Percentiles rank a stretch among this genome's conserved stretches.
Evolutionary conservation across 306 rosid genomes (phyloP).

Genomic region (Astragalus glycyphyllos): DNA sequence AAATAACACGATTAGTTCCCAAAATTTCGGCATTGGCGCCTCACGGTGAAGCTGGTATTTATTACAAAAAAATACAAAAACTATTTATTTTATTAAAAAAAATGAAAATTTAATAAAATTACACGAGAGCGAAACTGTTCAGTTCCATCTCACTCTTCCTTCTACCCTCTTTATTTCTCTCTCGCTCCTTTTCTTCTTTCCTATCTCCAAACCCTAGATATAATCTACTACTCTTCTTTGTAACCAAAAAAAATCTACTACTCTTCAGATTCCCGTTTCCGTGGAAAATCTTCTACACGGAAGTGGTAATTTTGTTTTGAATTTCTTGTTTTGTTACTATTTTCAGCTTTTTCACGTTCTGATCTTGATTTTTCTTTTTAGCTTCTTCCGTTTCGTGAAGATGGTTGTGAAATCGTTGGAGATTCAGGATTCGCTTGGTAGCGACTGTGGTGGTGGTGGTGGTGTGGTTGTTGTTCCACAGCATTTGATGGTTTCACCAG

Average conservation of each 20-base stretch:
- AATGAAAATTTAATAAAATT: neutral
- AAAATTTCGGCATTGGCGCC: neutral
- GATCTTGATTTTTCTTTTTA: neutral
- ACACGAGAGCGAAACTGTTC: neutral
- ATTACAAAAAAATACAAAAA: neutral
- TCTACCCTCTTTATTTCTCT: neutral
- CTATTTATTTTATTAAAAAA: neutral
- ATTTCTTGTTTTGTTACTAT: neutral
- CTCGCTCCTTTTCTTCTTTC: neutral
- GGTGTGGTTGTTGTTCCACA: conserved; percentile 1
- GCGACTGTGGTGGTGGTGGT: conserved; percentile 18
- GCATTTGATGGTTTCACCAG: conserved; percentile 12
- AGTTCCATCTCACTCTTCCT: neutral
- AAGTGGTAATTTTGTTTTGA: neutral
- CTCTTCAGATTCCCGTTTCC: neutral
- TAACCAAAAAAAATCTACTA: no score
- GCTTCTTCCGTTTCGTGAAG: neutral
- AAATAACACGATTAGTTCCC: conserved; percentile 1
- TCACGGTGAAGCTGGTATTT: conserved; percentile 17
- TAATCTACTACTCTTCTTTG: no score
- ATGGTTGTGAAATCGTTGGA: conserved; percentile 62
- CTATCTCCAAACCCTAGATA: conserved; percentile 46
- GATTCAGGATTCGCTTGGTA: conserved; percentile 38
- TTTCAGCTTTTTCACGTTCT: neutral
- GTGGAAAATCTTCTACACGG: neutral